A percentile compares a stretch with the other conserved stretches of the same genome.
Conservation (phyloP, 192 early-diverging fungal genomes). For the Thamnidium elegans region DNA sequence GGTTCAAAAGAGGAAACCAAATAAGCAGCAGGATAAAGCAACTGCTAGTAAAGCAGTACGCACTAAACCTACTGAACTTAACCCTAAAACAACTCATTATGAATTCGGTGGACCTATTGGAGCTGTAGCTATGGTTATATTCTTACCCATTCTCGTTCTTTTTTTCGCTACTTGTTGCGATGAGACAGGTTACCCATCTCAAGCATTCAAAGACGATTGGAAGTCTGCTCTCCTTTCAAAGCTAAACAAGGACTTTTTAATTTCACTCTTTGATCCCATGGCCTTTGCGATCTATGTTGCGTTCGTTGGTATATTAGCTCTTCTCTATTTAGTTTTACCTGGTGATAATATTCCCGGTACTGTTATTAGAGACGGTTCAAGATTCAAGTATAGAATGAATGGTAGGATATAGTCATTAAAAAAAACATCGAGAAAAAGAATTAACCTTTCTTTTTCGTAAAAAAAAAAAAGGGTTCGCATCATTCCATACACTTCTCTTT, state of each 20-base stretch:
- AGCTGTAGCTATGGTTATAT: constrained; percentile 50
- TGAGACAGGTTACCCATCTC: constrained; percentile 53
- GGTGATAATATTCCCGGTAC: constrained; percentile 63
- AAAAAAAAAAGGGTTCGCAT: constrained; percentile 22
- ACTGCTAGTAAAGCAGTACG: neutral
- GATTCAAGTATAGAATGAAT: constrained; percentile 80
- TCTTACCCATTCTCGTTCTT: constrained; percentile 39
- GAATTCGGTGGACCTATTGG: constrained; percentile 77
- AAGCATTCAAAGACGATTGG: constrained; percentile 1
- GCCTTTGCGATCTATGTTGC: constrained; percentile 56
- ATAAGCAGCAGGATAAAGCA: neutral
- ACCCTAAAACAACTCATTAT: constrained; percentile 66
- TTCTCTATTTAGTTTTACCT: constrained; percentile 67
- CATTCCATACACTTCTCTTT: constrained; percentile 56
- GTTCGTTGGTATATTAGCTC: constrained; percentile 71
- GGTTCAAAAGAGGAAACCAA: neutral
- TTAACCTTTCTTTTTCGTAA: constrained; percentile 10
- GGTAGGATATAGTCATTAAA: constrained; percentile 23
- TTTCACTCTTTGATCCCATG: constrained; percentile 28
- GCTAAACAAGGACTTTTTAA: neutral
- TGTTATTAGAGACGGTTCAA: constrained; percentile 61
- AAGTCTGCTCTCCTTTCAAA: neutral
- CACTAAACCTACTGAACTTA: constrained; percentile 31
- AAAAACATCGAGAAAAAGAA: neutral
- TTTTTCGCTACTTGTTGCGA: constrained; percentile 44